Percentiles rank a stretch among this genome's conserved stretches.
Conservation (phyloP, 2,329 filamentous ascomycete species). For the Beauveria bassiana region DNA sequence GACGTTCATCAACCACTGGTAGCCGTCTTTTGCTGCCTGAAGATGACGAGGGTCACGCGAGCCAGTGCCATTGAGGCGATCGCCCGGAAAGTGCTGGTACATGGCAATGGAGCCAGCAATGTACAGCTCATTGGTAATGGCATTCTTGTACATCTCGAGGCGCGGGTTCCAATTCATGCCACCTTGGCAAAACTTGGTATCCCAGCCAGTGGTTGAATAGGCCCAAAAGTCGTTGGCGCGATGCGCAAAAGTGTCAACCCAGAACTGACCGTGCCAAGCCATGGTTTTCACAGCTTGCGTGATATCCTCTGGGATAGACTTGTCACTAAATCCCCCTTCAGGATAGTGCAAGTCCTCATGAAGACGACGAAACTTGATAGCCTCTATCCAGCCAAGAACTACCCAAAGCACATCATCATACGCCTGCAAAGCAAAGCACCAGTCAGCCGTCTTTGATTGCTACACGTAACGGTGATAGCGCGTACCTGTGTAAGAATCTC, state of each 20-base stretch:
- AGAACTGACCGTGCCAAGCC: slow-evolving; percentile 71
- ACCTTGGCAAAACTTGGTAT: slow-evolving; percentile 69
- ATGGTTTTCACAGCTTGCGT: slow-evolving; percentile 30
- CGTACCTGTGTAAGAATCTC: slow-evolving; percentile 54
- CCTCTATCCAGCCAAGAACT: slow-evolving; percentile 82
- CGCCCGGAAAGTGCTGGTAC: slow-evolving; percentile 84
- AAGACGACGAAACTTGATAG: slow-evolving; percentile 64
- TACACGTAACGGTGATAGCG: background rate
- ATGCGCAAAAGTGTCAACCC: slow-evolving; percentile 70
- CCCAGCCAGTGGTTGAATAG: slow-evolving; percentile 71
- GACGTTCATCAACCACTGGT: slow-evolving; percentile 69
- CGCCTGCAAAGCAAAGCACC: slow-evolving; percentile 44
- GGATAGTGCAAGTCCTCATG: slow-evolving; percentile 59
- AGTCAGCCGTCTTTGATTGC: background rate
- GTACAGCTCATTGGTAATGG: slow-evolving; percentile 88
- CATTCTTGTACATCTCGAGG: slow-evolving; percentile 82
- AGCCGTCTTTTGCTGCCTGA: slow-evolving; percentile 65
- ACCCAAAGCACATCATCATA: slow-evolving; percentile 97
- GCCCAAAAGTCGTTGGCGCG: slow-evolving; percentile 82
- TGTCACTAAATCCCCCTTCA: slow-evolving; percentile 14
- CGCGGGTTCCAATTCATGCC: slow-evolving; percentile 89
- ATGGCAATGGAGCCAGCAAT: slow-evolving; percentile 79
- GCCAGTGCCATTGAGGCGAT: slow-evolving; percentile 65
- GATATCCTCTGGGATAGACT: slow-evolving; percentile 18
- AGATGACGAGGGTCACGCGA: slow-evolving; percentile 57